Base-by-base conservation (phyloP, 2,329 filamentous ascomycete genomes). In the Verticillium dahliae region DNA sequence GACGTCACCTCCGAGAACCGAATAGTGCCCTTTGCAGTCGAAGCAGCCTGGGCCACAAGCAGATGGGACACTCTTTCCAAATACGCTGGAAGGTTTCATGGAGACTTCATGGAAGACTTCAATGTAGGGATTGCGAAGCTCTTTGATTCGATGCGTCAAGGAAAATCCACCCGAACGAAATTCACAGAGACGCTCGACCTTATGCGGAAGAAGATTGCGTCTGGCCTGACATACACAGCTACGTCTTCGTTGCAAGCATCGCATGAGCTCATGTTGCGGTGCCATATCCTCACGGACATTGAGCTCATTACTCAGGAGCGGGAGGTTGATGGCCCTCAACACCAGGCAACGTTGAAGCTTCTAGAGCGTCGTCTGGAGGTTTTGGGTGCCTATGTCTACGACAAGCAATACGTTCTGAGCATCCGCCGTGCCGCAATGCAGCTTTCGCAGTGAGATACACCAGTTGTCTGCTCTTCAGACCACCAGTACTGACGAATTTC, bases 391-490 rank as follows among this genome's bases (percentile, higher is more conserved):
- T 97, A 95, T 69, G 88, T 93, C 41, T 86, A 88, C 59, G 93
- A 99, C 72, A 99, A 99, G 73, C 94, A 97, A 71, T 98, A 96
- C 71, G 76, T 99, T 10, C 80, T 99, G 34, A 90, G 92, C 1
- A 82, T 98, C 50, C 86, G 93, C 61, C 85, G 95, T 67, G 94
- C 95, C 31, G 86, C 90, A 1, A 97, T 99, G 91, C 87, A 93
- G 67, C 74, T 96, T 61, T 86, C 87, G 65, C 79, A 81, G 87
- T 90, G 78, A 69, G 82, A 76, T 37, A 67, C 56, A 41, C 62
- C 33, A 4, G 6, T 22, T 31, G 31, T 22, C 54, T 34, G 4
- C 6, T 11, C 4, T 22, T n/a, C 2, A 15, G 5, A 15, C 50
- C 52, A 35, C 57, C 15, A 33, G 52, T 55, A 35, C 58, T 63